Evolutionary conservation across 108 stramenopile species (phyloP), one percentile per base, ranked within the genome.

Genomic region (Cyclostephanos invisitatus): DNA sequence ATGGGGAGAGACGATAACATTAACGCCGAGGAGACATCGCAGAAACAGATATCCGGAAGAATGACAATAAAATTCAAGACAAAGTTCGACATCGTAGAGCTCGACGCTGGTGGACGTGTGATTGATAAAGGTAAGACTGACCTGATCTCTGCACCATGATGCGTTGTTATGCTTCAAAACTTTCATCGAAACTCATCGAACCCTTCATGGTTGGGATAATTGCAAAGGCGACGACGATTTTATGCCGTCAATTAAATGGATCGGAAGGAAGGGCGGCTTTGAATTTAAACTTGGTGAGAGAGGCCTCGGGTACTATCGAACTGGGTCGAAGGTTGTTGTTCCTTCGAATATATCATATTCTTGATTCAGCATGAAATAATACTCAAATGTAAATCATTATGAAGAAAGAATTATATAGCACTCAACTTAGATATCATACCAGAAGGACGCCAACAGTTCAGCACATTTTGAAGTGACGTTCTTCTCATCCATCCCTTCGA

Each of bases 261-360:
- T 42, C 3, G 94, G 94, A 18, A 79, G 94, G 14, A 81, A 74
- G 42, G 91, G 90, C 57, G 94, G 94, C 2, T 95, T 95, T 62
- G 94, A 95, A 68, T 95, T 90, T 78, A 95, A 95, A 67, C 69
- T 92, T 38, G 94, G 94, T 6, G 90, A 92, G 44, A 78, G 94
- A 54, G 94, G 94, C 21, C 61, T 92, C 32, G 94, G 94, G 17
- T 95, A 95, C 58, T 95, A 95, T 68, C 83, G 94, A 36, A 95
- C 90, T 17, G 94, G 94, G 7, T 90, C 87, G 83, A 87, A 85
- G 59, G 90, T 94, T 27, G 86, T 85, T 24, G 90, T 94, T 28
- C 93, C 93, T 4, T 91, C 90, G 18, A 91, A 94, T 78, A 78
- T 82, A n/a, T 78, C 90, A 36, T 94, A 94, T 64, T 86, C 77